phyloP scores from a whole-genome alignment of 139 green algal species.

The Parachlorella kessleri region DNA sequence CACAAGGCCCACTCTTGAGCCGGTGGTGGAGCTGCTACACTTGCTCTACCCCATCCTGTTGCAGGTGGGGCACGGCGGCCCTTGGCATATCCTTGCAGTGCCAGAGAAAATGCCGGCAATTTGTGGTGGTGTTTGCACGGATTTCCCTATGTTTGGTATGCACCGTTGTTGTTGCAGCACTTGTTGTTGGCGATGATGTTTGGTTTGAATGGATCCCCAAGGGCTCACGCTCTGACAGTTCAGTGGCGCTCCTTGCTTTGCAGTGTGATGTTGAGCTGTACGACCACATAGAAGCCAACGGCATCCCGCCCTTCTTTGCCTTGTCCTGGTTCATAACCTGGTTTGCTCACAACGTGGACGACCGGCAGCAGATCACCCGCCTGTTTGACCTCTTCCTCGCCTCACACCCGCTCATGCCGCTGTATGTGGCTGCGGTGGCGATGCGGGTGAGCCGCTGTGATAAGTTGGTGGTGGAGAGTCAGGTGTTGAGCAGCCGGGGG shows the following conservation, averaged over 20 bases:
- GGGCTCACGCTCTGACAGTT: no score
- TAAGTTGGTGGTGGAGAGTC: neutral
- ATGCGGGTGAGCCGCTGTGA: constrained; percentile 47
- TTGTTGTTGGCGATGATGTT: no score
- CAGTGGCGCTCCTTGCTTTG: no score
- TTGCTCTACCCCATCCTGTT: constrained; percentile 68
- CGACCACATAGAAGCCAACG: constrained; percentile 21
- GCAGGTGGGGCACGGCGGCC: constrained; percentile 20
- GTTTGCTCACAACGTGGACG: constrained; percentile 82
- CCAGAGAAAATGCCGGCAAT: neutral
- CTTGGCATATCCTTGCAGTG: no score
- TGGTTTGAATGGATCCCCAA: no score
- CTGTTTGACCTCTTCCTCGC: constrained; percentile 93
- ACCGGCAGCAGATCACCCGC: constrained; percentile 55
- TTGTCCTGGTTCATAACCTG: constrained; percentile 86
- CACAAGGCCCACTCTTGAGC: constrained; percentile 68
- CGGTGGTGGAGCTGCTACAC: constrained; percentile 69
- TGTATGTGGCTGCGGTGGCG: constrained; percentile 83
- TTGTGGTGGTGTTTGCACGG: neutral
- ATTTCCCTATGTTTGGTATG: no score
- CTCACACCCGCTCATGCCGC: constrained; percentile 85
- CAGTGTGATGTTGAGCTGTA: constrained; percentile 39
- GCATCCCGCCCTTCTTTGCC: constrained; percentile 46
- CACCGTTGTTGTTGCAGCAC: no score
- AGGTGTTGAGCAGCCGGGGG: neutral